Conservation (phyloP, 176 grass and related monocot genomes). For the Carex pumila region DNA sequence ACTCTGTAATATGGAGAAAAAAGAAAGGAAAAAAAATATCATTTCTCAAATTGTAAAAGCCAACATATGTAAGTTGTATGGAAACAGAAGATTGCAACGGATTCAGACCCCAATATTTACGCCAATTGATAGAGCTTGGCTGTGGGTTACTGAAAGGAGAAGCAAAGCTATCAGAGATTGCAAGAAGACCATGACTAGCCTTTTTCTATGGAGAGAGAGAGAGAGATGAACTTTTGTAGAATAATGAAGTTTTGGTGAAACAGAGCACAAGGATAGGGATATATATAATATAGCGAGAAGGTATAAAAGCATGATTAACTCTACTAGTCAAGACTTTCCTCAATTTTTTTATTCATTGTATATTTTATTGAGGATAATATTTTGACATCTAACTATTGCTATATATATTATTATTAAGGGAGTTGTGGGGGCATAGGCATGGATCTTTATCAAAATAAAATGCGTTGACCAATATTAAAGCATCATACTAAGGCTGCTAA, state of each 20-base stretch:
- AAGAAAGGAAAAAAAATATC: background rate
- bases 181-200: background rate
- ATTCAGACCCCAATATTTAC: constrained; percentile 24
- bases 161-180: constrained; percentile 23
- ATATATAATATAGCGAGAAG: background rate
- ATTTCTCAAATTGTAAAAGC: constrained; percentile 13
- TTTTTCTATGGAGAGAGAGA: constrained; percentile 17
- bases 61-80: background rate
- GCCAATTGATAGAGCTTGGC: constrained; percentile 32
- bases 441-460: background rate
- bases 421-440: background rate
- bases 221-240: background rate
- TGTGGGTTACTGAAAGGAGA: constrained; percentile 22
- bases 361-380: background rate
- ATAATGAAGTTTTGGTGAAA: background rate
- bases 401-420: background rate
- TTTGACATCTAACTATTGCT: background rate
- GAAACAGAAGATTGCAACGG: background rate
- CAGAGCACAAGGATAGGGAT: background rate
- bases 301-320: background rate
- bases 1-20: constrained; percentile 30
- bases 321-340: background rate
- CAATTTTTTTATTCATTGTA: background rate
- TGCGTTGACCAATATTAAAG: background rate
- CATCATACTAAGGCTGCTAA: background rate